phyloP scores from a whole-genome alignment of 2,329 filamentous ascomycete genomes.

The Scopulariopsis brevicaulis region DNA sequence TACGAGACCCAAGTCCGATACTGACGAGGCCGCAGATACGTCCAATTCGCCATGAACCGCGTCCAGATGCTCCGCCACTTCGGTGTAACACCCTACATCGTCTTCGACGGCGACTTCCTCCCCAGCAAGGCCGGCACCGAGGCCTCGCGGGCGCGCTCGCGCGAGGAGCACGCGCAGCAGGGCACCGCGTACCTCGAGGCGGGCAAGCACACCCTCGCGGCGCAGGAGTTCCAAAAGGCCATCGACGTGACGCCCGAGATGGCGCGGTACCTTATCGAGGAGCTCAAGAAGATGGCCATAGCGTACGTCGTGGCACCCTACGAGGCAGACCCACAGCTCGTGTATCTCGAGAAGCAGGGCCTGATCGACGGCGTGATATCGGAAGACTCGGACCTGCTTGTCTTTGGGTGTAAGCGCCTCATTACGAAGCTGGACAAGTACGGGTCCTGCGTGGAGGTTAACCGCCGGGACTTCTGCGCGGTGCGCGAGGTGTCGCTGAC shows the following conservation, averaged over 20 bases:
- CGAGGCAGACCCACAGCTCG: constrained; percentile 94
- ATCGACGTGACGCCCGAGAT: constrained; percentile 94
- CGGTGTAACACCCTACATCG: constrained; percentile 84
- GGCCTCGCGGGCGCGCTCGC: constrained; percentile 58
- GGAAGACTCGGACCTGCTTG: constrained; percentile 90
- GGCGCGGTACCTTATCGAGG: constrained; percentile 84
- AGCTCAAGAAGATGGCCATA: constrained; percentile 69
- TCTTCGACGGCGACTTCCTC: constrained; percentile 92
- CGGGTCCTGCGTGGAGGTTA: constrained; percentile 86
- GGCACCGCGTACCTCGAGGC: constrained; percentile 73
- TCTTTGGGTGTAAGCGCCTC: constrained; percentile 85
- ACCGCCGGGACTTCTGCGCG: constrained; percentile 76
- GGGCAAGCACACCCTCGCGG: constrained; percentile 70
- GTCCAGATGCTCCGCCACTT: constrained; percentile 93
- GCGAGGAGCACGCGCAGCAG: constrained; percentile 63
- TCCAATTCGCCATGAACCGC: constrained; percentile 81
- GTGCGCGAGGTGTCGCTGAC: constrained; percentile 81
- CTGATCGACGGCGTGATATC: constrained; percentile 81
- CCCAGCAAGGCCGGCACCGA: constrained; percentile 91
- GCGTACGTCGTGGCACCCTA: constrained; percentile 92
- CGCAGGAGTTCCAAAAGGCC: constrained; percentile 83
- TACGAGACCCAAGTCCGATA: background rate
- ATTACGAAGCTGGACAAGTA: constrained; percentile 92
- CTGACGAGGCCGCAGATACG: constrained; percentile 45
- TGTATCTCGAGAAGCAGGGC: constrained; percentile 81